A percentile compares a stretch with the other conserved stretches of the same genome.
phyloP scores from a whole-genome alignment of 148 eudicot genomes.

The Persicaria tinctoria region DNA sequence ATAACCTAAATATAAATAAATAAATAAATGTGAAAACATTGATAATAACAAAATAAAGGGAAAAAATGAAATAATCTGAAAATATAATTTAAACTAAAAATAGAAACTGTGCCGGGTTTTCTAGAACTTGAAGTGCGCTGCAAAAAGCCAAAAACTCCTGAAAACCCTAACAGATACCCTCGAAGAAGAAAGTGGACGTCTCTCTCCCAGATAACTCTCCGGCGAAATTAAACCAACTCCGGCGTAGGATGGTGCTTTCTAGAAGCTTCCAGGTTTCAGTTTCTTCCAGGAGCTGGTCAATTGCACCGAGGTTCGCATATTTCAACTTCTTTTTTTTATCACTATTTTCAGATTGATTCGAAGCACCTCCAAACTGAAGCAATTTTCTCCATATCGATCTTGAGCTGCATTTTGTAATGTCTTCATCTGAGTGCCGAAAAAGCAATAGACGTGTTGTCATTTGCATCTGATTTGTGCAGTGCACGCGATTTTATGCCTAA shows the following conservation, averaged over 20 bases:
- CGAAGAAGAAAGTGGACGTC: background rate
- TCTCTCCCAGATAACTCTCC: background rate
- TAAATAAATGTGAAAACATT: no score
- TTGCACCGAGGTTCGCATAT: constrained; percentile 3
- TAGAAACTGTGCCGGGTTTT: no score
- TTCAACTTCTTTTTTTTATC: background rate
- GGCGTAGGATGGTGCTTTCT: background rate
- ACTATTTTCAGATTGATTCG: background rate
- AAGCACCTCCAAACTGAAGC: background rate
- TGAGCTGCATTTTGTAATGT: background rate
- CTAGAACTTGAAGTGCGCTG: no score
- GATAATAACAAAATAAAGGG: no score
- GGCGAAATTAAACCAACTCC: background rate
- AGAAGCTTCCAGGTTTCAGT: background rate
- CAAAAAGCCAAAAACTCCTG: background rate
- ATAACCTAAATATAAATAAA: no score
- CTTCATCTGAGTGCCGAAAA: background rate
- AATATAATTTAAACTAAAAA: no score
- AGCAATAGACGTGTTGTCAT: background rate
- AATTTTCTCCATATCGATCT: background rate
- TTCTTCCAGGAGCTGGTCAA: constrained; percentile 6
- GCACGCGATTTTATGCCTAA: background rate
- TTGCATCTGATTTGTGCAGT: background rate
- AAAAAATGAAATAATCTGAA: no score
- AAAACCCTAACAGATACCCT: constrained; percentile 10